Percentiles rank a stretch among this genome's conserved stretches.
Evolutionary conservation across 129 eudicot species (phyloP).

Genomic region (Flaveria bidentis): DNA sequence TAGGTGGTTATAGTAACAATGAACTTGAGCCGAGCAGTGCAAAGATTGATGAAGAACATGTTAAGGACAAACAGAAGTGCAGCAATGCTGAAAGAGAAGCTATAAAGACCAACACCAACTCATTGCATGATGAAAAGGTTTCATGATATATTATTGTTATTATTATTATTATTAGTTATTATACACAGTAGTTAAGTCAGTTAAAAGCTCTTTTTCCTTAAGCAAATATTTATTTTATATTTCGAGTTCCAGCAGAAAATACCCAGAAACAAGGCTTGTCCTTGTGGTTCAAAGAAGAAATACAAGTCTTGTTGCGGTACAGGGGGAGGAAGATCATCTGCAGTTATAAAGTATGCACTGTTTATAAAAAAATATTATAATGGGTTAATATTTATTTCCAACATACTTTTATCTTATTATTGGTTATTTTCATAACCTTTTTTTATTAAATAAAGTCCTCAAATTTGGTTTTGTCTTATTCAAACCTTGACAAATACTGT

Average conservation of each 20-base stretch:
- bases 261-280: constrained; percentile 80
- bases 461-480: background rate
- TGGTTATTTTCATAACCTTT: background rate
- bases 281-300: constrained; percentile 94
- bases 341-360: constrained; percentile 64
- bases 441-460: background rate
- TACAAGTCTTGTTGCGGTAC: constrained; percentile 93
- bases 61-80: constrained; percentile 32
- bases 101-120: constrained; percentile 35
- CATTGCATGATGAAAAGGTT: constrained; percentile 64
- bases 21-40: constrained; percentile 33
- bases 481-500: background rate
- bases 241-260: constrained; percentile 50
- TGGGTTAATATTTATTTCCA: background rate
- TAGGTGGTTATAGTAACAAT: constrained; percentile 41
- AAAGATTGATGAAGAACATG: constrained; percentile 30
- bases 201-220: background rate
- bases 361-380: background rate
- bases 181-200: background rate
- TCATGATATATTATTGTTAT: background rate
- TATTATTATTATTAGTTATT: background rate
- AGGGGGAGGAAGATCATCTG: constrained; percentile 57
- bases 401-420: background rate
- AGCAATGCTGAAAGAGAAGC: constrained; percentile 37
- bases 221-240: background rate